Conservation (phyloP, 495 filamentous ascomycete genomes). For the Schizothecium vesticola region DNA sequence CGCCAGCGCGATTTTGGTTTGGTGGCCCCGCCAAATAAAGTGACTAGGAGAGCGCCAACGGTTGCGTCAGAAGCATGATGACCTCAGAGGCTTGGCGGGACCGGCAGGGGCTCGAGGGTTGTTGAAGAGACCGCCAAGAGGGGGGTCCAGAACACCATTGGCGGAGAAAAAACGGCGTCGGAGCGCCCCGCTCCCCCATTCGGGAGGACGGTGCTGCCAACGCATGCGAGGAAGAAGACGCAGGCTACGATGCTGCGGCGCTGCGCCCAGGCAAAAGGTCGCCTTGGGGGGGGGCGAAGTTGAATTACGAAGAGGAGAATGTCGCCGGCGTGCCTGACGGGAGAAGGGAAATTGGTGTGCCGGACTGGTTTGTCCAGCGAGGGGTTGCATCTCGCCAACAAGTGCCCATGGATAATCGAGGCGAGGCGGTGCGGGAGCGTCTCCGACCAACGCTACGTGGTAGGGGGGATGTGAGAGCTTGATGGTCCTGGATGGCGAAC, state of each 20-base stretch:
- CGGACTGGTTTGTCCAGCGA: not conserved
- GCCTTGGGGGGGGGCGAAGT: not conserved
- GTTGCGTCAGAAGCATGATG: slow-evolving; percentile 14
- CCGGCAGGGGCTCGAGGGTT: not conserved
- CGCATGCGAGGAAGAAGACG: slow-evolving; percentile 2
- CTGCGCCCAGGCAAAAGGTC: not conserved
- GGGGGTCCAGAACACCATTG: slow-evolving; percentile 1
- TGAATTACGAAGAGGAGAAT: not conserved
- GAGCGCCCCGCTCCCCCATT: not conserved
- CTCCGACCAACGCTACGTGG: no score
- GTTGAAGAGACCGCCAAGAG: not conserved
- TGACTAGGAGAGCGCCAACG: not conserved
- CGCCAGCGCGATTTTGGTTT: not conserved
- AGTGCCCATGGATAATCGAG: no score
- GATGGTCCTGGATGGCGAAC: not conserved
- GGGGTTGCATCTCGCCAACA: not conserved
- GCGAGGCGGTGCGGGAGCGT: not conserved
- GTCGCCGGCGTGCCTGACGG: not conserved
- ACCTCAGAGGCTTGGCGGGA: slow-evolving; percentile 17
- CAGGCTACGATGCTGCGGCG: not conserved
- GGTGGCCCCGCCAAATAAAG: slow-evolving; percentile 4
- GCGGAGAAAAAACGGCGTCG: not conserved
- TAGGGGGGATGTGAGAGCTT: no score
- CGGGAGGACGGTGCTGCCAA: not conserved
- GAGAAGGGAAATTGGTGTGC: not conserved